Evolutionary conservation across 2,329 filamentous ascomycete genomes (phyloP), one percentile per base, ranked within the genome.

Genomic region (Hypoxylon sp.): DNA sequence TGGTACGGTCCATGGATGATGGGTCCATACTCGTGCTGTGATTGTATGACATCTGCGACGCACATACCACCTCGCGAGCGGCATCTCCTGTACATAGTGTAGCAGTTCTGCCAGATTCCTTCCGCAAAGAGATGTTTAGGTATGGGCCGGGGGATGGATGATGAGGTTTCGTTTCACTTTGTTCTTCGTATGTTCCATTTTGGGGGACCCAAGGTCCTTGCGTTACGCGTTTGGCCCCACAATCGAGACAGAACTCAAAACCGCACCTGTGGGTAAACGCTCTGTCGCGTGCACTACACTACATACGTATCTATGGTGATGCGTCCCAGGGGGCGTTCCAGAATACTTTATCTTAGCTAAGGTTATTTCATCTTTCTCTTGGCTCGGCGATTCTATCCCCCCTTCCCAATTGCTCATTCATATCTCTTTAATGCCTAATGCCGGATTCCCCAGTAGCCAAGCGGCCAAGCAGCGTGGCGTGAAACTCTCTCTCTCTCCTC

Each of bases 201-300:
- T 29, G 17, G 27, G 13, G 17, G 27, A 8, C 31, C 29, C 32
- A 17, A 13, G 10, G 39, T 27, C 32, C 10, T 24, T 44, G 39
- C 27, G 44, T 62, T 62, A 24, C 27, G 59, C 35, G 59, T 63
- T 50, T 24, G 35, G 29, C 62, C 46, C 65, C 66, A 69, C 62
- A 71, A 69, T 69, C 65, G 62, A 71, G 65, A 70, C 68, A 70
- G 51, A 61, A 65, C 39, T 51, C 52, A 68, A 70, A 70, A 56
- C 68, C 58, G 29, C 32, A 48, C 56, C 52, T 62, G 56, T 67
- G 64, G 64, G 56, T 68, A 64, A 21, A 52, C 24, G 24, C 24
- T 42, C 31, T 53, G 19, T 37, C 39, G 53, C 53, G 21, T 24
- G 52, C 37, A 29, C 17, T 55, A 37, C 19, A 42, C 27, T 17